These are phyloP conservation scores for Carpinus viminea DNA, from an alignment of 306 rosid species.

Conservation along the genomic window DNA sequence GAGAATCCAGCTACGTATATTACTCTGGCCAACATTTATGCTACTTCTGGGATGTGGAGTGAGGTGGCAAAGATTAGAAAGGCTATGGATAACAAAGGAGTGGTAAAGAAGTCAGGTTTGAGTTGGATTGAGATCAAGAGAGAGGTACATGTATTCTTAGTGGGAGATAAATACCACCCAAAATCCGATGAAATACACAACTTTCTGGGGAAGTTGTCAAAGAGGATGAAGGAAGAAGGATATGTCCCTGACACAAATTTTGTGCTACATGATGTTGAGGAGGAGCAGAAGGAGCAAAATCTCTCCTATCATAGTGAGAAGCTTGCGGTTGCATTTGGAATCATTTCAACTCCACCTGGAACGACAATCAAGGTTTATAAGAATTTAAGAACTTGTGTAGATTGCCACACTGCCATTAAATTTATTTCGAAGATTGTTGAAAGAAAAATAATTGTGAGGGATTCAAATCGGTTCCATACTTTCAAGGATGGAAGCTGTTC, in stretches of 20 bases:
- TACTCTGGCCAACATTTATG: conserved; percentile 67
- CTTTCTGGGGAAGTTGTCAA: conserved; percentile 45
- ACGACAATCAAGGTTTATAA: conserved; percentile 58
- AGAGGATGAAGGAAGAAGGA: conserved; percentile 67
- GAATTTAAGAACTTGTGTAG: conserved; percentile 71
- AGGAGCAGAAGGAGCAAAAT: conserved; percentile 69
- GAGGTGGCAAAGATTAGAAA: conserved; percentile 55
- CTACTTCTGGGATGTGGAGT: conserved; percentile 58
- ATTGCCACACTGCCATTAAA: conserved; percentile 63
- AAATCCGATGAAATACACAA: conserved; percentile 52
- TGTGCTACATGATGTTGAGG: conserved; percentile 65
- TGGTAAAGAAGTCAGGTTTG: conserved; percentile 58
- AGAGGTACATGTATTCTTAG: conserved; percentile 53
- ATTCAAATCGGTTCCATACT: conserved; percentile 73
- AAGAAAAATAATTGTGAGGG: conserved; percentile 55
- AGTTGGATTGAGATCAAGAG: conserved; percentile 74
- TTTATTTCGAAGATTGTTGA: conserved; percentile 48
- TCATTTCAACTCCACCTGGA: conserved; percentile 63
- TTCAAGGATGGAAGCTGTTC: conserved; percentile 60
- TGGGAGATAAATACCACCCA: conserved; percentile 63
- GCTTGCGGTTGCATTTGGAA: conserved; percentile 68
- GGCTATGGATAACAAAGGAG: conserved; percentile 48
- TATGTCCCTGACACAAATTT: conserved; percentile 67
- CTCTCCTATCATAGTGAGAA: conserved; percentile 70
- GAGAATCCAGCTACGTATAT: conserved; percentile 68